Evolutionary conservation across 805 yeast genomes (phyloP).

Genomic region (Aciculoconidium aculeatum): DNA sequence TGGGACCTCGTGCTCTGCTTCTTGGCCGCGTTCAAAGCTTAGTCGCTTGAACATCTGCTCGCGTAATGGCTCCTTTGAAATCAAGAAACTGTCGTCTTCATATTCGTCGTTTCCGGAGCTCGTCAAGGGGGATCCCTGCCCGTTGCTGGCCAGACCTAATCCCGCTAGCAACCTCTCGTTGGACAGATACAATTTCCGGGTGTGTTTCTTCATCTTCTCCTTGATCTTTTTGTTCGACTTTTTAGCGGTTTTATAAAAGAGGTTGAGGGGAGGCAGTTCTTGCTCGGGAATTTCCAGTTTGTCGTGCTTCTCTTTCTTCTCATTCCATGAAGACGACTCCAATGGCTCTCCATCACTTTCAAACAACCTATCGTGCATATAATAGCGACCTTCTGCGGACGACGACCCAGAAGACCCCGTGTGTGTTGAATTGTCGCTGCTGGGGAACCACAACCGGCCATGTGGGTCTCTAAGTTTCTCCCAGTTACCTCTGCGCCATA

Average conservation of each 20-base stretch:
- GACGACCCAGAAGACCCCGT: constrained; percentile 2
- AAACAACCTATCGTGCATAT: constrained; percentile 26
- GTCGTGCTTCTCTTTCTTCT: not conserved
- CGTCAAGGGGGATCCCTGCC: constrained; percentile 3
- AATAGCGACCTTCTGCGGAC: constrained; percentile 4
- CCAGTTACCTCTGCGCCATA: constrained; percentile 57
- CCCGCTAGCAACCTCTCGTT: too few species aligned
- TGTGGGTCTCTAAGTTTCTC: constrained; percentile 39
- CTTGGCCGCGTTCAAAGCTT: too few species aligned
- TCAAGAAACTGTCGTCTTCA: not conserved
- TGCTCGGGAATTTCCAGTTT: not conserved
- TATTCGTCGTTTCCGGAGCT: constrained; percentile 1
- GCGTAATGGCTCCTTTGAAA: too few species aligned
- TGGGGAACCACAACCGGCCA: constrained; percentile 51
- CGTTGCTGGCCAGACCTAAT: too few species aligned
- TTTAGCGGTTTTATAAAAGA: constrained; percentile 3
- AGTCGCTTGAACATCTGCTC: constrained; percentile 9
- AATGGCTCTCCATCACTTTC: too few species aligned
- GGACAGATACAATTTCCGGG: constrained; percentile 9
- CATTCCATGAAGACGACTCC: too few species aligned
- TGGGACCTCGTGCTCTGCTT: constrained; percentile 2
- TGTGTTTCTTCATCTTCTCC: constrained; percentile 8
- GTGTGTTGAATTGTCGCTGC: constrained; percentile 5
- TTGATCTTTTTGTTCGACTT: constrained; percentile 7
- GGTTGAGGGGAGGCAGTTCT: constrained; percentile 7